phyloP scores from a whole-genome alignment of 345 rosid species.

The Dimocarpus longan region DNA sequence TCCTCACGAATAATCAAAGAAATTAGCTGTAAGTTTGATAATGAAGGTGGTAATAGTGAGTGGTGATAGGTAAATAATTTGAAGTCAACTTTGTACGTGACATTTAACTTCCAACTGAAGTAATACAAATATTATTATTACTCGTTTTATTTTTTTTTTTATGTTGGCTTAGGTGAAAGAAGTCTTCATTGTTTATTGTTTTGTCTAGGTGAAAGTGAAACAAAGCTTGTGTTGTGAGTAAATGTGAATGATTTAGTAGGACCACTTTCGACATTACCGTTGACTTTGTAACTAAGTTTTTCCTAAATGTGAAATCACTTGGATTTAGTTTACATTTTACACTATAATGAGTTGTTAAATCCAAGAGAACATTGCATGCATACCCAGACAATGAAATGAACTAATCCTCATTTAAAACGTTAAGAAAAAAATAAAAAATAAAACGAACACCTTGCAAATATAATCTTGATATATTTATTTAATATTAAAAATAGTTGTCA shows the following conservation, averaged over 20 bases:
- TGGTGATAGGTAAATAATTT: too few species aligned
- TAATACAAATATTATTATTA: too few species aligned
- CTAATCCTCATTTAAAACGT: background rate
- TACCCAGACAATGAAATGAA: background rate
- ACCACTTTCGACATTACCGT: background rate
- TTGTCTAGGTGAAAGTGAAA: background rate
- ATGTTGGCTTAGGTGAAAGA: background rate
- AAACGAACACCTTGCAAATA: too few species aligned
- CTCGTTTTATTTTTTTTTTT: background rate
- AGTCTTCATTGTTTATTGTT: background rate
- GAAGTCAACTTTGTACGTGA: background rate
- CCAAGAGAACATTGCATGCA: background rate
- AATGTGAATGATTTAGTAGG: background rate
- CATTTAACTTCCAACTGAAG: too few species aligned
- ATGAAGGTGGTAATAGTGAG: too few species aligned
- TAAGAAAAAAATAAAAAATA: too few species aligned
- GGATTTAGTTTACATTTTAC: background rate
- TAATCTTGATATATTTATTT: too few species aligned
- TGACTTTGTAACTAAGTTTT: background rate
- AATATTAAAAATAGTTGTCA: too few species aligned
- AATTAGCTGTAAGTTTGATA: too few species aligned
- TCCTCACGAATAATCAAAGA: background rate
- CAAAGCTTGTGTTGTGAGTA: too few species aligned
- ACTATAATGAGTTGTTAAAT: background rate
- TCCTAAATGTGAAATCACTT: background rate